phyloP scores from a whole-genome alignment of 192 early-diverging fungal species.

The Backusella morwellensis region DNA sequence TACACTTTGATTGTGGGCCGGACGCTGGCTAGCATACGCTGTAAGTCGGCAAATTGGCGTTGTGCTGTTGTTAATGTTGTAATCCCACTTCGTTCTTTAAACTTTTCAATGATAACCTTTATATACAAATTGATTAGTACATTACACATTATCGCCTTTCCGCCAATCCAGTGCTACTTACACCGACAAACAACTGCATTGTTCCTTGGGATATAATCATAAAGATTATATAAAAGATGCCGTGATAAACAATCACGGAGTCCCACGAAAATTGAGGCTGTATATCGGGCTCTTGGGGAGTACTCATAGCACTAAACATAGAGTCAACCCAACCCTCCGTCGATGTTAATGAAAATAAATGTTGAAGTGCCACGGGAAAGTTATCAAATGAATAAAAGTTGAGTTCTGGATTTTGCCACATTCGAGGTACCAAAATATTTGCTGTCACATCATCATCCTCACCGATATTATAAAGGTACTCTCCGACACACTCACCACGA shows the following conservation, averaged over 20 bases:
- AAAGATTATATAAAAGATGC: constrained; percentile 26
- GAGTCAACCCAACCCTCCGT: constrained; percentile 54
- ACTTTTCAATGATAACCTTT: constrained; percentile 58
- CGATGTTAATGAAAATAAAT: constrained; percentile 50
- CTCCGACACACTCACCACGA: constrained; percentile 38
- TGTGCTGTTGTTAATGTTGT: constrained; percentile 53
- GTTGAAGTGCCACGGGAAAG: constrained; percentile 44
- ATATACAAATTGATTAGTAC: constrained; percentile 11
- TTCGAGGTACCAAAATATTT: constrained; percentile 39
- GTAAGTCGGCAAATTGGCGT: constrained; percentile 50
- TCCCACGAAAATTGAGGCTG: constrained; percentile 28
- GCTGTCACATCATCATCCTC: constrained; percentile 11
- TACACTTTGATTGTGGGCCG: constrained; percentile 43
- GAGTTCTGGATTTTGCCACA: constrained; percentile 50
- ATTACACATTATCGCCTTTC: not conserved
- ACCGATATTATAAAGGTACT: constrained; percentile 19
- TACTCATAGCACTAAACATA: constrained; percentile 37
- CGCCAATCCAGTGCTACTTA: not conserved
- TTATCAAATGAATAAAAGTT: constrained; percentile 49
- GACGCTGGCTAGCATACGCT: constrained; percentile 46
- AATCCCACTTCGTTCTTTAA: constrained; percentile 49
- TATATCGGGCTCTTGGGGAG: constrained; percentile 21
- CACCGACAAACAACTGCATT: constrained; percentile 35
- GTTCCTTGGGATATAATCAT: constrained; percentile 37
- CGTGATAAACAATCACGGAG: constrained; percentile 21